Base-by-base conservation (phyloP, 345 rosid species). In the Eucalyptus erythrocorys region DNA sequence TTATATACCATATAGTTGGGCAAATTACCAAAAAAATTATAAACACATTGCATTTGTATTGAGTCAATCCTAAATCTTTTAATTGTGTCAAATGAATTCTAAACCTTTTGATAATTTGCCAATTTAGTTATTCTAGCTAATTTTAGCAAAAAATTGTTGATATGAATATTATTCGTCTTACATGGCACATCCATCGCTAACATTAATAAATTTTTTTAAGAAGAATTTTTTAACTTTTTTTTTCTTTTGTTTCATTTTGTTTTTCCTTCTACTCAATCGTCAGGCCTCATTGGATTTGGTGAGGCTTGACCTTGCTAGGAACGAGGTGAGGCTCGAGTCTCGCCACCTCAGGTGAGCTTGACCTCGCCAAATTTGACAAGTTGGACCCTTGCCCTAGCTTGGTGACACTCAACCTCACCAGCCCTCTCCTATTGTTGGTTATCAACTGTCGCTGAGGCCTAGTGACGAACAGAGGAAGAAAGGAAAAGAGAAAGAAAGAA, bases 391-490 rank as follows among this genome's bases (percentile, higher is more conserved):
- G 61, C 30, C 27, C 6, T 22, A 55, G 27, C 3, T 24, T 55
- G 30, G 30, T 0, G 6, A 55, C 12, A 0, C 30, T 9, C 3
- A 24, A 8, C 61, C 27, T 55, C 59, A 21, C 1, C 0, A 12
- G 2, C 59, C 27, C 61, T 55, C 61, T 55, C 5, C 12, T 55
- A 10, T 22, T 0, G 5, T 24, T 10, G 61, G 27, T 55, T 24
- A 21, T 0, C 1, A 0, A 0, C 0, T 2, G 5, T 22, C 27
- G 1, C 1, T 9, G 0, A 22, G 59, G 26, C 26, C 0, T 53
- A 0, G 11, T 22, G 11, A 53, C 0, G 1, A 22, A 53, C 0
- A 0, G 4, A 19, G 57, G 4, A 51, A 51, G 26, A 53, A 53
- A 53, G 59, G 26, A 53, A 53, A 21, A 9, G 30, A 55, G 3